Conservation (phyloP, 768 basidiomycete species). For the Favolaschia claudopus region DNA sequence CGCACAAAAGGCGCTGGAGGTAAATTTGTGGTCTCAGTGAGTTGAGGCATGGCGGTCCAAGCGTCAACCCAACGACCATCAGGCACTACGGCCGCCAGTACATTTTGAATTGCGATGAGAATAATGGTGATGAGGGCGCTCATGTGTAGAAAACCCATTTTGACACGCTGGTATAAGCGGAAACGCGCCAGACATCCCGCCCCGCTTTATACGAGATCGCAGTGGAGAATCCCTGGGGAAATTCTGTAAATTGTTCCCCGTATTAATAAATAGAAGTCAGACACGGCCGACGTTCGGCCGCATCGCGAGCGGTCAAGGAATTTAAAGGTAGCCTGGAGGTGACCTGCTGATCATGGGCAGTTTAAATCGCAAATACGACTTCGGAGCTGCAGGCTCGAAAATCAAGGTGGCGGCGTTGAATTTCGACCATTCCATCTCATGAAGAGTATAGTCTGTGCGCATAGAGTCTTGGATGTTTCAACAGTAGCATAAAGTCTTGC, state of each 20-base stretch:
- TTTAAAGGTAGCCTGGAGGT: too few species aligned
- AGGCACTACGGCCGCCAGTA: neutral
- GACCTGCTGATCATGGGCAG: slow-evolving; percentile 16
- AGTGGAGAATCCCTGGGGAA: slow-evolving; percentile 7
- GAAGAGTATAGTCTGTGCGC: too few species aligned
- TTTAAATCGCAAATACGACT: too few species aligned
- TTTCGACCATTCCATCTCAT: too few species aligned
- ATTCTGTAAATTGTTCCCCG: slow-evolving; percentile 2
- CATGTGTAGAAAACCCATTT: slow-evolving; percentile 1
- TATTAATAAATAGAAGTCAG: neutral
- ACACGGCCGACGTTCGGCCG: neutral
- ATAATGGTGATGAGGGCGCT: neutral
- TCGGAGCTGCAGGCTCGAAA: too few species aligned
- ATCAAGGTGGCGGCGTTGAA: too few species aligned
- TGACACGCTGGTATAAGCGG: neutral
- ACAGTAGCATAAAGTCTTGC: too few species aligned
- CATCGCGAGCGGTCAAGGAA: neutral
- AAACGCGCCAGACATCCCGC: neutral
- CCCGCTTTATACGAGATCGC: neutral
- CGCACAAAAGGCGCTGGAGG: slow-evolving; percentile 43
- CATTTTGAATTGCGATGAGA: neutral
- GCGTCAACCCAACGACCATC: slow-evolving; percentile 42
- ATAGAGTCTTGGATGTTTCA: too few species aligned
- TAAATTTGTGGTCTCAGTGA: slow-evolving; percentile 45
- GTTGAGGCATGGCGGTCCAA: slow-evolving; percentile 50